phyloP scores from a whole-genome alignment of 441 rosid genomes.

The Sinapis alba region DNA sequence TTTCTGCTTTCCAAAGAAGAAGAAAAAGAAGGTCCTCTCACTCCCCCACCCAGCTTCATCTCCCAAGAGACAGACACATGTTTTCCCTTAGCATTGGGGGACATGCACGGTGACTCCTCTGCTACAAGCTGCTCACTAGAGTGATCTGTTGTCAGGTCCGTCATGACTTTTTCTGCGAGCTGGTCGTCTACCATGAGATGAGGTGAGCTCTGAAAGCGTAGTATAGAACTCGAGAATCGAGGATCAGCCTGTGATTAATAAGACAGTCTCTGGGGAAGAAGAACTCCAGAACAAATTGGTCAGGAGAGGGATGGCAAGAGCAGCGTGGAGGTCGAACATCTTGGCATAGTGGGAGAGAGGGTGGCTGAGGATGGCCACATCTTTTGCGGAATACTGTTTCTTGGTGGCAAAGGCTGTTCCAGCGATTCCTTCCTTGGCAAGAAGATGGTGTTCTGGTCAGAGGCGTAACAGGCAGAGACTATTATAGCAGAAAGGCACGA shows the following conservation, averaged over 20 bases:
- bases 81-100: slow-evolving; percentile 52
- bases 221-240: slow-evolving; percentile 48
- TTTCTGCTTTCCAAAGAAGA: slow-evolving; percentile 40
- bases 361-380: slow-evolving; percentile 61
- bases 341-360: slow-evolving; percentile 81
- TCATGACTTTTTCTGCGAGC: slow-evolving; percentile 48
- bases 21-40: slow-evolving; percentile 38
- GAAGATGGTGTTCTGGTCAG: slow-evolving; percentile 55
- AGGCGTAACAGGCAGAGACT: slow-evolving; percentile 65
- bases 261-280: slow-evolving; percentile 67
- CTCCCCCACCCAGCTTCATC: slow-evolving; percentile 45
- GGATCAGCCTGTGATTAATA: slow-evolving; percentile 49
- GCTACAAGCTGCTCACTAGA: slow-evolving; percentile 25
- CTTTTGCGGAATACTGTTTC: slow-evolving; percentile 57
- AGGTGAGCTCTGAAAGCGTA: slow-evolving; percentile 50
- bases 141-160: slow-evolving; percentile 33
- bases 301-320: slow-evolving; percentile 63
- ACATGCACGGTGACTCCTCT: slow-evolving; percentile 42
- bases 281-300: slow-evolving; percentile 62
- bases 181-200: slow-evolving; percentile 50
- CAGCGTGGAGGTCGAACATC: slow-evolving; percentile 64
- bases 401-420: slow-evolving; percentile 61
- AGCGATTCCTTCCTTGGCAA: slow-evolving; percentile 65
- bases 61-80: slow-evolving; percentile 55
- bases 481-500: slow-evolving; percentile 64